Percentiles rank a stretch among this genome's conserved stretches.
These are phyloP conservation scores for Nicotiana undulata DNA, from an alignment of 257 asterid genomes.

Conservation along the genomic window DNA sequence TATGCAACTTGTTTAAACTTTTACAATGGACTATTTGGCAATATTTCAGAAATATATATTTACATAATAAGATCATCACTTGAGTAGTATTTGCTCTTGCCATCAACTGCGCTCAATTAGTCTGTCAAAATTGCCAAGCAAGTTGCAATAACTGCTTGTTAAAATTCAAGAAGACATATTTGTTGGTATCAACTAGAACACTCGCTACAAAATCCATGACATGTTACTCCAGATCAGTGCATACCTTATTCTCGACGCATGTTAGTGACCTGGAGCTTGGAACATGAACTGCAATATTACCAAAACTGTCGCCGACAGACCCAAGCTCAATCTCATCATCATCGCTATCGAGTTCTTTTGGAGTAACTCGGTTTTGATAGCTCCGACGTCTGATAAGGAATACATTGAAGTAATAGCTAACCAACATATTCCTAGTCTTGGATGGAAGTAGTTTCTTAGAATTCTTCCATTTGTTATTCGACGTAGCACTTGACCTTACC, in stretches of 20 bases:
- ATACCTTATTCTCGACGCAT: conserved; percentile 46
- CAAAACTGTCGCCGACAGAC: conserved; percentile 54
- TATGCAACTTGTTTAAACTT: neutral
- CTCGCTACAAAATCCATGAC: conserved; percentile 3
- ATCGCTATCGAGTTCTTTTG: conserved; percentile 66
- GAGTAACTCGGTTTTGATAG: conserved; percentile 72
- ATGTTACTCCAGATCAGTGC: conserved; percentile 34
- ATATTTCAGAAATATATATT: neutral
- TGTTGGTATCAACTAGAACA: neutral
- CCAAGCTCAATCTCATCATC: conserved; percentile 72
- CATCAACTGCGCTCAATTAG: neutral
- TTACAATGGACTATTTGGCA: neutral
- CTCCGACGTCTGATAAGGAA: conserved; percentile 50
- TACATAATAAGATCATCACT: neutral
- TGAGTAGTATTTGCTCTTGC: neutral
- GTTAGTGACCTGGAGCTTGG: conserved; percentile 24
- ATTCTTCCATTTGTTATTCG: conserved; percentile 34
- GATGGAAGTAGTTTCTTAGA: conserved; percentile 34
- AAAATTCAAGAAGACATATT: neutral
- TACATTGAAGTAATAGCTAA: conserved; percentile 76
- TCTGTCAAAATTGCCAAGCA: conserved; percentile 14
- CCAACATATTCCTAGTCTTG: conserved; percentile 44
- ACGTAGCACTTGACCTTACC: conserved; percentile 21
- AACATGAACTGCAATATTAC: conserved; percentile 34
- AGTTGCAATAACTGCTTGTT: conserved; percentile 1